Evolutionary conservation across 2,329 filamentous ascomycete species (phyloP).

Genomic region (Botrytis pseudocinerea): DNA sequence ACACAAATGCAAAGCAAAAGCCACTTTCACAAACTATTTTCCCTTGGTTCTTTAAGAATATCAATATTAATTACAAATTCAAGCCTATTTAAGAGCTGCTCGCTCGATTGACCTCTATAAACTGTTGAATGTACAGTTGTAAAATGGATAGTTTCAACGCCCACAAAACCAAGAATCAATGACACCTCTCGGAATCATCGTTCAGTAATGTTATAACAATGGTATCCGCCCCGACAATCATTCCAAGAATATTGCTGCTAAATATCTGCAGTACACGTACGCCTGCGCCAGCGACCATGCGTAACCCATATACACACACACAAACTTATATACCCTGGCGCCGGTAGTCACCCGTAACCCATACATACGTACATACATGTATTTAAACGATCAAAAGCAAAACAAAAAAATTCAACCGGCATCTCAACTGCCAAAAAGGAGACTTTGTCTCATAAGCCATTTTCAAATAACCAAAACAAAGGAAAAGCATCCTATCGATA

Average conservation of each 20-base stretch:
- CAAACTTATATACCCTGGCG: constrained; percentile 6
- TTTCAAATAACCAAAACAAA: constrained; percentile 17
- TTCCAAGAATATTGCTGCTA: constrained; percentile 1
- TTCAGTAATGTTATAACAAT: constrained; percentile 15
- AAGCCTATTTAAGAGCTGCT: background rate
- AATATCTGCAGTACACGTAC: constrained; percentile 15
- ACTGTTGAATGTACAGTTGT: background rate
- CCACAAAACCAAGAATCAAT: constrained; percentile 15
- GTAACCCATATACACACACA: constrained; percentile 8
- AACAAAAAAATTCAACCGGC: background rate
- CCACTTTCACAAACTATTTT: background rate
- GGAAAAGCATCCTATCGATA: background rate
- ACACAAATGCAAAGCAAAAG: background rate
- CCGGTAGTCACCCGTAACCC: constrained; percentile 15
- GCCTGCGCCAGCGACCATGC: constrained; percentile 3
- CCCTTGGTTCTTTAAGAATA: background rate
- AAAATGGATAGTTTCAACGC: background rate
- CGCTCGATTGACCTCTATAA: background rate
- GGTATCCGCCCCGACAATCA: constrained; percentile 7
- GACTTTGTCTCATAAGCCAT: constrained; percentile 1
- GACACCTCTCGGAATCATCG: background rate
- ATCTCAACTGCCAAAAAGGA: background rate
- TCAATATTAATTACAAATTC: constrained; percentile 3
- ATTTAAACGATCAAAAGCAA: constrained; percentile 12
- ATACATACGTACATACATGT: constrained; percentile 17